Evolutionary conservation across 2,329 filamentous ascomycete genomes (phyloP), one percentile per base, ranked within the genome.

Genomic region (Colletotrichum sp.): DNA sequence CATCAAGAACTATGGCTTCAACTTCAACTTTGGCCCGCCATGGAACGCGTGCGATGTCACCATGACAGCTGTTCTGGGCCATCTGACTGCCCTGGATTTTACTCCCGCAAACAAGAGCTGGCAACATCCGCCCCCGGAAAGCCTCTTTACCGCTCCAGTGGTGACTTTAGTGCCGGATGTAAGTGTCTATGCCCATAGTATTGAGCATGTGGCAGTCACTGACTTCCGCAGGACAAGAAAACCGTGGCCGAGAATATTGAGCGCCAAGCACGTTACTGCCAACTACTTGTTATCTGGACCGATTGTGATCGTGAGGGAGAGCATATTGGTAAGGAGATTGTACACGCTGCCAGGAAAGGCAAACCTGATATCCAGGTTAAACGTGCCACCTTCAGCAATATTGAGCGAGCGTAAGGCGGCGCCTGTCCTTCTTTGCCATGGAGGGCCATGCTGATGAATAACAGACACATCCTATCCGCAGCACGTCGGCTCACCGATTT

Each of bases 221-320:
- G 15, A 30, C 34, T n/a, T 57, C 6, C 5, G 4, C 78, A 96
- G 92, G 93, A 96, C 81, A 98, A 96, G 82, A 93, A 93, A 80
- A 87, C 90, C 2, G 94, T 99, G 78, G 96, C 96, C 12, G 90
- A 93, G 36, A 99, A 99, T 82, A 97, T 99, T 81, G 91, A 93
- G 79, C 87, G 90, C 2, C 93, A 98, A 84, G 96, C 97, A 22
- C 90, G 90, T 76, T 90, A 91, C 82, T 90, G 93, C n/a, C 91
- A 89, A 71, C 92, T 93, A 15, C 89, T 99, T 36, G 96, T 98
- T 84, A 98, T 99, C 80, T 99, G 97, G 97, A 99, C 97, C 1
- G 97, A 99, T 89, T 99, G 97, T 85, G 97, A 99, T 88, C 93
- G 96, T 71, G 97, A 99, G 88, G 97, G 97, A 44, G 97, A 99